These are phyloP conservation scores for Nitzschia sp. DNA, from an alignment of 108 stramenopile species.

Conservation along the genomic window DNA sequence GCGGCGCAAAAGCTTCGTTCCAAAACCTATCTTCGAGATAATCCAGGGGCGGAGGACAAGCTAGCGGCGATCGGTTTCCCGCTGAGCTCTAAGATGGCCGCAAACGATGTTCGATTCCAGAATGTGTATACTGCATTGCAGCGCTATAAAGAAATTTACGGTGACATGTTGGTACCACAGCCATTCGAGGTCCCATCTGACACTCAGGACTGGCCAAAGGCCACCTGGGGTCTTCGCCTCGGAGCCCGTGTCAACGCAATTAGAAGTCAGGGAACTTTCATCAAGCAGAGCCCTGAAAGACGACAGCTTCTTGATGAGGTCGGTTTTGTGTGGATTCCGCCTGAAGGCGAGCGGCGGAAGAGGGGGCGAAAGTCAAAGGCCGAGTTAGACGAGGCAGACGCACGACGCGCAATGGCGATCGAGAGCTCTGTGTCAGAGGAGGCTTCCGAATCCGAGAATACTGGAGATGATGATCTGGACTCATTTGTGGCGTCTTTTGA, in stretches of 20 bases:
- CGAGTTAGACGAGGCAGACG: slow-evolving; percentile 45
- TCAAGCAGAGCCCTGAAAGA: slow-evolving; percentile 68
- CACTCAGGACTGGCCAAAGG: slow-evolving; percentile 68
- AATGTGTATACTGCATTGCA: slow-evolving; percentile 78
- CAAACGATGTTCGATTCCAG: slow-evolving; percentile 75
- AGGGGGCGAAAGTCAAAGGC: slow-evolving; percentile 64
- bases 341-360: slow-evolving; percentile 52
- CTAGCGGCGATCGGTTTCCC: slow-evolving; percentile 44
- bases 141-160: slow-evolving; percentile 80
- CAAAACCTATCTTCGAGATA: slow-evolving; percentile 57
- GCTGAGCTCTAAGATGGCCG: slow-evolving; percentile 32
- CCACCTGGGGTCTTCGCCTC: slow-evolving; percentile 76
- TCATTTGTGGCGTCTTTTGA: slow-evolving; percentile 34
- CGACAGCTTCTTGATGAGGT: slow-evolving; percentile 67
- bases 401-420: slow-evolving; percentile 11
- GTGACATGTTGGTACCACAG: slow-evolving; percentile 86
- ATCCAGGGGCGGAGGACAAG: slow-evolving; percentile 64
- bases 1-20: slow-evolving; percentile 57
- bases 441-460: slow-evolving; percentile 2
- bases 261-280: slow-evolving; percentile 86
- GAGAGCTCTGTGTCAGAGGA: slow-evolving; percentile 11
- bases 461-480: slow-evolving; percentile 32
- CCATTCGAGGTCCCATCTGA: slow-evolving; percentile 81
- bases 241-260: slow-evolving; percentile 91
- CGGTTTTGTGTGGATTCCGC: slow-evolving; percentile 85